These are phyloP conservation scores for Talinum fruticosum DNA, from an alignment of 148 eudicot genomes.

Conservation along the genomic window DNA sequence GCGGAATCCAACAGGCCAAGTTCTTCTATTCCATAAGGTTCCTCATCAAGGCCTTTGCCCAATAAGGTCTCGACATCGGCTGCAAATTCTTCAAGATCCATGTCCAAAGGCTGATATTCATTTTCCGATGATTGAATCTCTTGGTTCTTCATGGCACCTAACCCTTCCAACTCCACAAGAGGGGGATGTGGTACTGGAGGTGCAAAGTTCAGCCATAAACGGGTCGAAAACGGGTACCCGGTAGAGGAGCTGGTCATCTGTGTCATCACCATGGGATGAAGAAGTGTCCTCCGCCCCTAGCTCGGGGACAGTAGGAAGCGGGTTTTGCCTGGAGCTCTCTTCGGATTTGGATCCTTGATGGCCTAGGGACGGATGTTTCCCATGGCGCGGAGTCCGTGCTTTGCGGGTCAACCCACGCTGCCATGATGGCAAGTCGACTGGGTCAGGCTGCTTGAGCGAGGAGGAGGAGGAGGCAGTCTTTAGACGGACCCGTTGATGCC, in stretches of 20 bases:
- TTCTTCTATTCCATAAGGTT: conserved; percentile 58
- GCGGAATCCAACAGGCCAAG: conserved; percentile 43
- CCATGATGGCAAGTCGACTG: conserved; percentile 50
- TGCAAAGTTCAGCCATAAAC: conserved; percentile 39
- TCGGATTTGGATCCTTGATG: conserved; percentile 18
- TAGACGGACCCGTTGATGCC: conserved; percentile 77
- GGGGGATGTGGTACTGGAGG: conserved; percentile 20
- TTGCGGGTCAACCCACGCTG: conserved; percentile 57
- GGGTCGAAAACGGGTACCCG: conserved; percentile 72
- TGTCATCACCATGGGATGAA: conserved; percentile 41
- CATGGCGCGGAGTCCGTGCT: conserved; percentile 66
- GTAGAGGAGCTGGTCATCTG: conserved; percentile 71
- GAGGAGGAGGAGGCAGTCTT: conserved; percentile 57
- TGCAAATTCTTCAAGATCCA: conserved; percentile 72
- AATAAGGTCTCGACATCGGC: conserved; percentile 78
- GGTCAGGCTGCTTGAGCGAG: conserved; percentile 30
- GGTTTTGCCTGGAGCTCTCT: neutral
- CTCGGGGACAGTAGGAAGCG: conserved; percentile 49
- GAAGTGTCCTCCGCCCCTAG: conserved; percentile 43
- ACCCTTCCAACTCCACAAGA: neutral
- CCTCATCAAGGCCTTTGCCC: conserved; percentile 65
- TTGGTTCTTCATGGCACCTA: neutral
- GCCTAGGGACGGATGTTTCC: conserved; percentile 22
- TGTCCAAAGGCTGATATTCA: conserved; percentile 45
- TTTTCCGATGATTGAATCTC: neutral